These are phyloP conservation scores for Kodamaea neixiangensis DNA, from an alignment of 805 yeast species.

Conservation along the genomic window DNA sequence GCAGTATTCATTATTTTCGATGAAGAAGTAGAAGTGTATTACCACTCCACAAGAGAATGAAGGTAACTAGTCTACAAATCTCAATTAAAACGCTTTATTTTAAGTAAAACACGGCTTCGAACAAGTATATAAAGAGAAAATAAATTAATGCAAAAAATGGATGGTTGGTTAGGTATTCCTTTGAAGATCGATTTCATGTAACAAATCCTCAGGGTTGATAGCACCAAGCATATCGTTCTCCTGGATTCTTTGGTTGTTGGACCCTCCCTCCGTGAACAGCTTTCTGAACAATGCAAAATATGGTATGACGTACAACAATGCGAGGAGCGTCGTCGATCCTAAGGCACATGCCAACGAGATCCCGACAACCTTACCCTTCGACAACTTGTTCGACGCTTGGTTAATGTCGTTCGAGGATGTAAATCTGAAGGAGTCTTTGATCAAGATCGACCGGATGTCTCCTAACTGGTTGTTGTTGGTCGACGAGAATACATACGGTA, in stretches of 20 bases:
- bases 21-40: no score
- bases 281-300: slow-evolving; percentile 36
- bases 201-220: slow-evolving; percentile 44
- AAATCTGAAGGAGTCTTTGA: slow-evolving; percentile 35
- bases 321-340: slow-evolving; percentile 43
- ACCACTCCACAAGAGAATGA: no score
- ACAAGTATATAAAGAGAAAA: background rate
- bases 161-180: slow-evolving; percentile 17
- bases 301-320: slow-evolving; percentile 45
- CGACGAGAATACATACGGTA: slow-evolving; percentile 56
- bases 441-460: slow-evolving; percentile 29
- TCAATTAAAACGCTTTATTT: background rate
- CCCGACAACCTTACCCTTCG: slow-evolving; percentile 46
- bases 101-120: slow-evolving; percentile 3
- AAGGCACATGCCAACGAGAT: slow-evolving; percentile 48
- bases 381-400: slow-evolving; percentile 21
- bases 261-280: slow-evolving; percentile 19
- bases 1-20: no score
- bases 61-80: no score
- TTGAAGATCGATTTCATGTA: slow-evolving; percentile 48
- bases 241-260: slow-evolving; percentile 33
- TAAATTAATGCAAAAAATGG: slow-evolving; percentile 2
- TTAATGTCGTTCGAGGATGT: slow-evolving; percentile 37
- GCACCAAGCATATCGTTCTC: slow-evolving; percentile 48
- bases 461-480: slow-evolving; percentile 25